Evolutionary conservation across 1,284 basidiomycete genomes (phyloP).

Genomic region (Takashimella tepidaria): DNA sequence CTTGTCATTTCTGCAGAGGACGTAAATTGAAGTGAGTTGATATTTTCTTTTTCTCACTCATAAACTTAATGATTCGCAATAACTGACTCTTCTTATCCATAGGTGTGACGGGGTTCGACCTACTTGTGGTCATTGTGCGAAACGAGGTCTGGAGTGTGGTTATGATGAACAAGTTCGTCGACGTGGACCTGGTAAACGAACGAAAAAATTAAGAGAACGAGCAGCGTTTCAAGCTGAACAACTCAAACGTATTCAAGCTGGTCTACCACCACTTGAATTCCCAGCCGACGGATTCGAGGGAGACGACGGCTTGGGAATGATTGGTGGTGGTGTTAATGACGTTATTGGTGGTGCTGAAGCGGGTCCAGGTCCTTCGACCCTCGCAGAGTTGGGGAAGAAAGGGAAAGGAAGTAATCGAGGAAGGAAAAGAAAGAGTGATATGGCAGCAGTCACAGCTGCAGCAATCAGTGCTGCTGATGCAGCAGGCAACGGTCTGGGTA

Average conservation of each 20-base stretch:
- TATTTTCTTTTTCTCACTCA: too few species aligned
- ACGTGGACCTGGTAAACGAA: constrained; percentile 49
- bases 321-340: not conserved
- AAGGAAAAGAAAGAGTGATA: constrained; percentile 16
- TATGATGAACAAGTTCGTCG: constrained; percentile 48
- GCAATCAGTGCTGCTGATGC: constrained; percentile 12
- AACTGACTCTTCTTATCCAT: not conserved
- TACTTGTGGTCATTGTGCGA: constrained; percentile 34
- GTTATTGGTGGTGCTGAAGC: constrained; percentile 5
- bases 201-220: constrained; percentile 44
- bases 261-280: not conserved
- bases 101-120: constrained; percentile 37
- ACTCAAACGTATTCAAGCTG: not conserved
- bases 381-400: constrained; percentile 13
- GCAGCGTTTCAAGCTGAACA: constrained; percentile 32
- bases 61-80: too few species aligned
- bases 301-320: not conserved
- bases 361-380: constrained; percentile 2
- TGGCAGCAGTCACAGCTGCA: constrained; percentile 3
- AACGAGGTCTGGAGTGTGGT: constrained; percentile 37
- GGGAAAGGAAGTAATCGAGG: not conserved
- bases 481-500: not conserved
- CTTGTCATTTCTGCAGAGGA: constrained; percentile 49
- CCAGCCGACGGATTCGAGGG: not conserved
- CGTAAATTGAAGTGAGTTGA: constrained; percentile 47